Percentiles rank a stretch among this genome's conserved stretches.
Conservation (phyloP, 2,329 filamentous ascomycete genomes). For the Ophiostoma triangulosporum region DNA sequence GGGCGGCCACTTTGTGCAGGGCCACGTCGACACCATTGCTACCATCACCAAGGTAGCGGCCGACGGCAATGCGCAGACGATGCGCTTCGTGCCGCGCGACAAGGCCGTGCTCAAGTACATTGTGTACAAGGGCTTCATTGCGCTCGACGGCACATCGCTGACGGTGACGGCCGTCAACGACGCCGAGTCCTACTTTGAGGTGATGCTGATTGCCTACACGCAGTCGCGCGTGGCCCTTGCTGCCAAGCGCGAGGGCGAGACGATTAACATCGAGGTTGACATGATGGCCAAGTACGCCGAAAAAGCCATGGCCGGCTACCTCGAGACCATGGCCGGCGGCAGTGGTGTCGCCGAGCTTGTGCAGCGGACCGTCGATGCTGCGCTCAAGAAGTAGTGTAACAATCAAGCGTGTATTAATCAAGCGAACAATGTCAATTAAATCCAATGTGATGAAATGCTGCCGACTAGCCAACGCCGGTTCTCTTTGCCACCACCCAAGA, state of each 20-base stretch:
- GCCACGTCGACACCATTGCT: constrained; percentile 86
- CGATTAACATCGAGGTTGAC: constrained; percentile 87
- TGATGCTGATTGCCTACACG: constrained; percentile 96
- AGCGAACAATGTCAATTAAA: too few species aligned
- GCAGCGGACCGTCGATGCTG: constrained; percentile 60
- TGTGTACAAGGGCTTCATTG: constrained; percentile 92
- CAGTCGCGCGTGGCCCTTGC: constrained; percentile 83
- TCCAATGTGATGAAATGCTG: too few species aligned
- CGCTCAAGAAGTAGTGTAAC: constrained; percentile 25
- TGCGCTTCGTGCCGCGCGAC: constrained; percentile 59
- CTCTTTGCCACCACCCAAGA: neutral
- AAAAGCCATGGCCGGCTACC: constrained; percentile 77
- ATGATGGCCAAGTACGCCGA: constrained; percentile 76
- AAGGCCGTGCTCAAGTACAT: constrained; percentile 67
- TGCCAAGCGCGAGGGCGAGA: constrained; percentile 62
- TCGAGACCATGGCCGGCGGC: constrained; percentile 40
- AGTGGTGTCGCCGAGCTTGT: constrained; percentile 56
- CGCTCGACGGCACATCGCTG: constrained; percentile 86
- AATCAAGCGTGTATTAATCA: neutral
- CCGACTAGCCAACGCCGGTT: too few species aligned
- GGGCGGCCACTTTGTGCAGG: constrained; percentile 97
- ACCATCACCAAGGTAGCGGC: constrained; percentile 56
- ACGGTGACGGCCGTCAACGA: constrained; percentile 83
- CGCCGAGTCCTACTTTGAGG: constrained; percentile 65
- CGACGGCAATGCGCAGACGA: constrained; percentile 83